Base-by-base conservation (phyloP, 2,329 filamentous ascomycete species). In the Aureobasidium leucospermi region DNA sequence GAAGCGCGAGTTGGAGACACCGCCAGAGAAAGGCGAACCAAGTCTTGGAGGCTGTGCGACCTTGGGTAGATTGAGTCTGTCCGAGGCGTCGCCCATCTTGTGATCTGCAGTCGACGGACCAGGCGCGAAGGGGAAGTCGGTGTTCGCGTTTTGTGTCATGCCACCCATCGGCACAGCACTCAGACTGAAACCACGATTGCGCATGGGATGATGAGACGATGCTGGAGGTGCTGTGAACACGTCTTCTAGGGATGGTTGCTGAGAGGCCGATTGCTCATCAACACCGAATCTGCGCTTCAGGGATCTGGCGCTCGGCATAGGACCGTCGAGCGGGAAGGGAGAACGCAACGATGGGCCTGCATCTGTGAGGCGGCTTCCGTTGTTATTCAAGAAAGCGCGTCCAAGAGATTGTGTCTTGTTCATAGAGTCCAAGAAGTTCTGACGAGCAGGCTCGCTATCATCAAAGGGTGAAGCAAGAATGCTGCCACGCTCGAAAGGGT, bases 111-210 rank as follows among this genome's bases (percentile, higher is more conserved):
- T 31, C 11, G 32, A 39, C 6, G 64, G 39, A 38, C 77, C 77
- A 6, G 80, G 80, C 4, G 77, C 79, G 66, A 85, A 83, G 75
- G 36, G 85, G 74, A 56, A 47, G 7, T 15, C n/a, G 19, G 19
- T 56, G 41, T 79, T 75, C 55, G 71, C 65, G 74, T 78, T 55
- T 78, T 75, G 31, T 76, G 8, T 23, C 55, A 48, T 41, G 11
- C 55, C 76, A 62, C 76, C 76, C 61, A 23, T 23, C 23, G 23
- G 23, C 23, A 82, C 78, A 56, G 83, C 81, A 52, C 83, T 80
- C 28, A 82, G 76, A 48, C 82, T 86, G 65, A 84, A 85, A 58
- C 84, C 84, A 45, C 84, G 81, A 65, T 79, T 84, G 42, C 84
- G 79, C 36, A 84, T 78, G 32, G 82, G 79, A 57, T 79, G 78